Evolutionary conservation across 495 filamentous ascomycete species (phyloP).

Genomic region (Neurospora sp.): DNA sequence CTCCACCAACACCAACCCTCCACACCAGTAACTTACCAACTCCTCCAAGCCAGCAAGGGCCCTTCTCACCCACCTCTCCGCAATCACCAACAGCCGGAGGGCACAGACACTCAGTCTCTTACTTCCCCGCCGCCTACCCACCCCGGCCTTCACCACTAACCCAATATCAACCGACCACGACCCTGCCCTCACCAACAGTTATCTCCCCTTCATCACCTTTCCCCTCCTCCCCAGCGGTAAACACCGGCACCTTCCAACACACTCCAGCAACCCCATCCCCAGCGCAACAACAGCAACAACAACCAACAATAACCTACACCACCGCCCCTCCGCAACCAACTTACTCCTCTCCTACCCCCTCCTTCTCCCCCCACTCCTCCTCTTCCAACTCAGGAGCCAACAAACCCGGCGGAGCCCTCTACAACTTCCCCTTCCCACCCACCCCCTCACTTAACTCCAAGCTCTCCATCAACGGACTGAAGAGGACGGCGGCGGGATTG

Average conservation of each 20-base stretch:
- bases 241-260: not conserved
- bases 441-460: not conserved
- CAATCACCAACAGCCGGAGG: not conserved
- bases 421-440: not conserved
- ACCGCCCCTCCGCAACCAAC: not conserved
- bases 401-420: not conserved
- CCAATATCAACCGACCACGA: not conserved
- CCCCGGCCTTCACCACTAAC: not conserved
- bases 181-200: not conserved
- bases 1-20: not conserved
- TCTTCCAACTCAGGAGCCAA: not conserved
- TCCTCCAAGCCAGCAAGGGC: not conserved
- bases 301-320: not conserved
- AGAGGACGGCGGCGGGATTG: not conserved
- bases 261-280: not conserved
- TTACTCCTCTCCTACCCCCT: not conserved
- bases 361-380: not conserved
- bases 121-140: not conserved
- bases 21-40: not conserved
- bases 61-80: not conserved
- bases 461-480: not conserved
- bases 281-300: not conserved
- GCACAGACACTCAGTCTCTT: not conserved
- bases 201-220: not conserved
- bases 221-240: not conserved